Evolutionary conservation across 2,329 filamentous ascomycete genomes (phyloP).

Genomic region (Hymenoscyphus infarciens): DNA sequence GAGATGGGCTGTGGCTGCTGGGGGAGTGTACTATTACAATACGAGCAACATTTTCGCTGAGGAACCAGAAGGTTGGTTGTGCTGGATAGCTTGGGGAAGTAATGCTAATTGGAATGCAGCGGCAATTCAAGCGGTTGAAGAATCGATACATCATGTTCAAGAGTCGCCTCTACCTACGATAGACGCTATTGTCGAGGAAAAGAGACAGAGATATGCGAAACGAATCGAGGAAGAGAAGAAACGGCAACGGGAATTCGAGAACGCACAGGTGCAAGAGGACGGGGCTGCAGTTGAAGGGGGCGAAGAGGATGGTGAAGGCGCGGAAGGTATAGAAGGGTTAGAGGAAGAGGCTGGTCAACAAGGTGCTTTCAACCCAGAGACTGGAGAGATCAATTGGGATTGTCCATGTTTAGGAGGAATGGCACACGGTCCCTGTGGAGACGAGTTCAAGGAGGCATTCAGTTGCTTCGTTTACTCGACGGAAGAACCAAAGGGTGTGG

Average conservation of each 20-base stretch:
- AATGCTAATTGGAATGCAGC: constrained; percentile 15
- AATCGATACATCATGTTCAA: constrained; percentile 34
- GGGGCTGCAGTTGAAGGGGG: constrained; percentile 26
- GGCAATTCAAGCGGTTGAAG: constrained; percentile 36
- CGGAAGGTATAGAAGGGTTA: constrained; percentile 49
- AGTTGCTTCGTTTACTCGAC: constrained; percentile 97
- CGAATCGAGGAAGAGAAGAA: constrained; percentile 27
- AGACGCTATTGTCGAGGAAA: constrained; percentile 64
- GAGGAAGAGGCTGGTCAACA: constrained; percentile 82
- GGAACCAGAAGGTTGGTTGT: constrained; percentile 65
- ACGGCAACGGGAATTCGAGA: constrained; percentile 21
- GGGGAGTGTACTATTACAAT: constrained; percentile 89
- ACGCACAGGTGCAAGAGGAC: constrained; percentile 24
- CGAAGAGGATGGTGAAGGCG: constrained; percentile 31
- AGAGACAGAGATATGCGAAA: constrained; percentile 41
- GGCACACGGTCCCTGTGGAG: constrained; percentile 92
- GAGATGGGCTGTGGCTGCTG: constrained; percentile 73
- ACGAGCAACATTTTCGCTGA: constrained; percentile 85
- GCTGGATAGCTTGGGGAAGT: background rate
- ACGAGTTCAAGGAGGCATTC: constrained; percentile 92
- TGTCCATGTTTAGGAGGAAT: constrained; percentile 96
- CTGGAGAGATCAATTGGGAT: constrained; percentile 99
- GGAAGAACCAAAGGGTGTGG: constrained; percentile 95
- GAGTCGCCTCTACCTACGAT: constrained; percentile 60
- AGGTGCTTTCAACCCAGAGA: constrained; percentile 96